A percentile compares a stretch with the other conserved stretches of the same genome.
Evolutionary conservation across 2,329 filamentous ascomycete species (phyloP).

Genomic region (Pyricularia sp.): DNA sequence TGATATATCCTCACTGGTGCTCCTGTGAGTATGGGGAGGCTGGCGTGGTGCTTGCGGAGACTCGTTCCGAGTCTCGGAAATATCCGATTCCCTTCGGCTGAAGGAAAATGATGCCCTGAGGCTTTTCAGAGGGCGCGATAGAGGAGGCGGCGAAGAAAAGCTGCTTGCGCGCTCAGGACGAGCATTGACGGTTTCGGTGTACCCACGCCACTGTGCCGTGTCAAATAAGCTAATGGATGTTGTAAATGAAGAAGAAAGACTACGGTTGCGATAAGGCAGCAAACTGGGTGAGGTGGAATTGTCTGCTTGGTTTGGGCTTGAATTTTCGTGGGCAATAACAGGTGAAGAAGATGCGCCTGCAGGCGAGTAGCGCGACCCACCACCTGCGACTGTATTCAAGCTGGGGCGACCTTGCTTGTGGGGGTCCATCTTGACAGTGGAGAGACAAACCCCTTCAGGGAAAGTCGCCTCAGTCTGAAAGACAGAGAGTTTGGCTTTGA

Average conservation of each 20-base stretch:
- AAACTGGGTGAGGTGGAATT: neutral
- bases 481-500: neutral
- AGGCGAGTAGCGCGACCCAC: neutral
- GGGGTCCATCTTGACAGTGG: neutral
- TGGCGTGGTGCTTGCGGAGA: constrained; percentile 10
- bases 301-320: neutral
- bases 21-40: neutral
- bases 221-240: constrained; percentile 21
- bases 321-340: neutral
- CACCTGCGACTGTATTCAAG: neutral
- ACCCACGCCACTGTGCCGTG: constrained; percentile 11
- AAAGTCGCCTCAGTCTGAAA: neutral
- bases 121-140: constrained; percentile 29
- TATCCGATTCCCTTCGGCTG: constrained; percentile 32
- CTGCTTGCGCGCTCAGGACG: constrained; percentile 48
- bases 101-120: constrained; percentile 30
- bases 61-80: constrained; percentile 31
- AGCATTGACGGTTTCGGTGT: constrained; percentile 31
- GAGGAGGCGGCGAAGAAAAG: constrained; percentile 52
- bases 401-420: constrained; percentile 1
- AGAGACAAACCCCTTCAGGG: neutral
- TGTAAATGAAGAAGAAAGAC: constrained; percentile 19
- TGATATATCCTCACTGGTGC: constrained; percentile 30
- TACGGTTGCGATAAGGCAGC: constrained; percentile 28
- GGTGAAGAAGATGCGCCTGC: neutral